A percentile compares a stretch with the other conserved stretches of the same genome.
phyloP scores from a whole-genome alignment of 331 rosid genomes.

The Telfairia occidentalis region DNA sequence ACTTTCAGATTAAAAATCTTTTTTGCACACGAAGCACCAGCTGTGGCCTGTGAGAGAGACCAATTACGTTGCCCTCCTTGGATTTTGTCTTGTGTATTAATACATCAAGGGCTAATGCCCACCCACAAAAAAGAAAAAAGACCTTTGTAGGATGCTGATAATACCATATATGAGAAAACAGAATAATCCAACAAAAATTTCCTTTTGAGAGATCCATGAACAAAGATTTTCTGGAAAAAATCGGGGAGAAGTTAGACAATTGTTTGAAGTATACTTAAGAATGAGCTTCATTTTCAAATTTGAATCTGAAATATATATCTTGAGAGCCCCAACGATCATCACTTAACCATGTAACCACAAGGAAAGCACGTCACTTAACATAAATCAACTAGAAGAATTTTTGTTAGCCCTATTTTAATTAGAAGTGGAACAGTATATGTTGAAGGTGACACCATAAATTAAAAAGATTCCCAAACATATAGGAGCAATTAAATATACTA shows the following conservation, averaged over 20 bases:
- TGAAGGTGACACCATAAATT: neutral
- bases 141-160: slow-evolving; percentile 1
- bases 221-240: neutral
- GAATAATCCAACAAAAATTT: neutral
- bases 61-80: neutral
- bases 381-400: neutral
- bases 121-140: neutral
- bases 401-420: neutral
- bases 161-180: neutral
- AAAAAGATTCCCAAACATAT: neutral
- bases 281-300: neutral
- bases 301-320: neutral
- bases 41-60: neutral
- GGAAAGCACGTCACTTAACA: neutral
- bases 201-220: neutral
- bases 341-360: neutral
- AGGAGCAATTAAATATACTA: neutral
- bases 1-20: neutral
- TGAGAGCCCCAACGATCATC: neutral
- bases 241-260: neutral
- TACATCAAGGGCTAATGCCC: neutral
- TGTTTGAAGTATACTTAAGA: neutral
- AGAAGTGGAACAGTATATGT: neutral
- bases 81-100: neutral
- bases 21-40: neutral